Evolutionary conservation across 345 rosid species (phyloP).

Genomic region (Linum tenue): DNA sequence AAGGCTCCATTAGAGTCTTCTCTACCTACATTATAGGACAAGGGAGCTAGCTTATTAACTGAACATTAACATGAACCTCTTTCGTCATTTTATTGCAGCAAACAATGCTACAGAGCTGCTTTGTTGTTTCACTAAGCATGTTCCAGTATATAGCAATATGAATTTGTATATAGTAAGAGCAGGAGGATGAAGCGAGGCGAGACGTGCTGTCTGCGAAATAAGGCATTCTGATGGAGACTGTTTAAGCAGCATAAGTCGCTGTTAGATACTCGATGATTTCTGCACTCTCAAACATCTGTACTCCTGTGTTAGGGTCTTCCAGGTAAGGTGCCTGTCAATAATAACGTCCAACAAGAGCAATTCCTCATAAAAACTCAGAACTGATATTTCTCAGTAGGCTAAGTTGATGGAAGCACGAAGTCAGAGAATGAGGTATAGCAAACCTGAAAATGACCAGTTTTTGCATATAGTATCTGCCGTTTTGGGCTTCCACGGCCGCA

Average conservation of each 20-base stretch:
- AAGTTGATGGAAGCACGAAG: not conserved
- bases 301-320: slow-evolving; percentile 89
- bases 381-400: not conserved
- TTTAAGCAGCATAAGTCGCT: slow-evolving; percentile 61
- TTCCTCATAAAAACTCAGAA: not conserved
- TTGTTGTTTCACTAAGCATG: not conserved
- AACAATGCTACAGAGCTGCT: too few species aligned
- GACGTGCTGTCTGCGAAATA: not conserved
- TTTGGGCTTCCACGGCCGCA: slow-evolving; percentile 90
- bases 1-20: too few species aligned
- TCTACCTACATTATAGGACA: too few species aligned
- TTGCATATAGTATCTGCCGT: slow-evolving; percentile 47
- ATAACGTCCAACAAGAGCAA: not conserved
- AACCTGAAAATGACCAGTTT: slow-evolving; percentile 79
- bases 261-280: slow-evolving; percentile 67
- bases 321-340: slow-evolving; percentile 65
- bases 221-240: not conserved
- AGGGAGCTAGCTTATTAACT: too few species aligned
- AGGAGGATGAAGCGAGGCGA: too few species aligned
- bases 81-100: too few species aligned
- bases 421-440: not conserved
- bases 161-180: too few species aligned
- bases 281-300: slow-evolving; percentile 90
- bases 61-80: too few species aligned
- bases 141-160: too few species aligned